Base-by-base conservation (phyloP, 106 monocot species). In the Platanthera guangdongensis region DNA sequence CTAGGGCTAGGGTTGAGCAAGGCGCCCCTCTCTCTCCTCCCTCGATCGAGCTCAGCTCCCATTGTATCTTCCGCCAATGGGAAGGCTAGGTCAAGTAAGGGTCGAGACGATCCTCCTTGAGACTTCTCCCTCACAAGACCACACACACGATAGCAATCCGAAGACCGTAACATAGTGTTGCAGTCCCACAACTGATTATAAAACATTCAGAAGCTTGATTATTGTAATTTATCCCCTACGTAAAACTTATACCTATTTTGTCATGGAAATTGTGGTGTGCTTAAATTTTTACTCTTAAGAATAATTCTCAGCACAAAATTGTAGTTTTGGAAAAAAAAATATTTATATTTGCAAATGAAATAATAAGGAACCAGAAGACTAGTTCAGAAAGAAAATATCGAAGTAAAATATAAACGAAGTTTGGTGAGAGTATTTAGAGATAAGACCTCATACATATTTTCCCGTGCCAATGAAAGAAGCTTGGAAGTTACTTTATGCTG, bases 381-480 rank as follows among this genome's bases (percentile, higher is more conserved):
- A 4, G 32, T 65, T 65, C 11, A 10, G 9, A 9, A 65, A 65
- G 65, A 32, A 65, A 32, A 65, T 65, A 30, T 32, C 65, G 13
- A 65, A 30, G 65, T 4, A 32, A 65, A 11, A 30, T 30, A 65
- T 65, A 68, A 49, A 57, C 32, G 14, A 67, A 69, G 74, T 3
- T 47, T 67, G 19, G 16, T 10, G 3, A 71, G 68, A 11, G 72
- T 75, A 74, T 8, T 53, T 25, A 69, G 70, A 80, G 47, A 70
- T 52, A 75, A 47, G 78, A 79, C 6, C 47, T 65, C 93, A 79
- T 97, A 97, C 96, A 97, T 97, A 87, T 89, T 91, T 85, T 88
- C 82, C 11, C 86, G 85, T 71, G 93, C 96, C 89, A 97, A 87
- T 47, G 63, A 83, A 77, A 97, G 90, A 88, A 97, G 84, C 73